phyloP scores from a whole-genome alignment of 768 basidiomycete species.

The Pulveroboletus sp. region DNA sequence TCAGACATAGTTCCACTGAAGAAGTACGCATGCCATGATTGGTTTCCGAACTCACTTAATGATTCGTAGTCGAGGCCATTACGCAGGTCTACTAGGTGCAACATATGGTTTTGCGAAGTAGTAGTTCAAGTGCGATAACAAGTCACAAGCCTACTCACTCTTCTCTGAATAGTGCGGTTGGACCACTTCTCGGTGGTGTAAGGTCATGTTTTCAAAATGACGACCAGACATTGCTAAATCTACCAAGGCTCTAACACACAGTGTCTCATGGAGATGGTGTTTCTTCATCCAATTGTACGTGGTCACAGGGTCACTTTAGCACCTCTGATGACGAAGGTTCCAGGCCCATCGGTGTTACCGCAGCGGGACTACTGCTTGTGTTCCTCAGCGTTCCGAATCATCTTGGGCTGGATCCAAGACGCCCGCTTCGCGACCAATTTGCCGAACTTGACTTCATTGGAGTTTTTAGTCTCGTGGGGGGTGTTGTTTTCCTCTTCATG shows the following conservation, averaged over 20 bases:
- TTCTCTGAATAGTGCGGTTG: slow-evolving; percentile 47
- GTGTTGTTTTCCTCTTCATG: slow-evolving; percentile 62
- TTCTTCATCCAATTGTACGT: too few species aligned
- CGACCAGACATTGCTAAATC: too few species aligned
- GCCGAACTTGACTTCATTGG: slow-evolving; percentile 69
- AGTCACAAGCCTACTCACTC: neutral
- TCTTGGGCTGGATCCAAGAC: too few species aligned
- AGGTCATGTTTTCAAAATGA: slow-evolving; percentile 23
- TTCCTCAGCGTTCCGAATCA: slow-evolving; percentile 75
- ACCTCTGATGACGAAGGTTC: neutral
- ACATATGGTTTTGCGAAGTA: slow-evolving; percentile 71
- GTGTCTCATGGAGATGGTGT: too few species aligned
- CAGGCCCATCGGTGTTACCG: slow-evolving; percentile 71
- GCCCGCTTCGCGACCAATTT: slow-evolving; percentile 53
- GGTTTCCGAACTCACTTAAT: too few species aligned
- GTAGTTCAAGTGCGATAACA: too few species aligned
- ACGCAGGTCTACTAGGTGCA: slow-evolving; percentile 69
- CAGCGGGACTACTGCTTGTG: slow-evolving; percentile 55
- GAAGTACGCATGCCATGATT: too few species aligned
- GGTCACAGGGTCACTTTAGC: too few species aligned
- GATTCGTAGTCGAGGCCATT: slow-evolving; percentile 67
- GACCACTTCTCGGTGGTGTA: slow-evolving; percentile 81
- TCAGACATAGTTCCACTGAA: slow-evolving; percentile 79
- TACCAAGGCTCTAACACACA: too few species aligned
- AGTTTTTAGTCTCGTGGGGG: slow-evolving; percentile 55